Percentiles rank a stretch among this genome's conserved stretches.
phyloP scores from a whole-genome alignment of 1,284 basidiomycete species.

The Volvariella volvacea region DNA sequence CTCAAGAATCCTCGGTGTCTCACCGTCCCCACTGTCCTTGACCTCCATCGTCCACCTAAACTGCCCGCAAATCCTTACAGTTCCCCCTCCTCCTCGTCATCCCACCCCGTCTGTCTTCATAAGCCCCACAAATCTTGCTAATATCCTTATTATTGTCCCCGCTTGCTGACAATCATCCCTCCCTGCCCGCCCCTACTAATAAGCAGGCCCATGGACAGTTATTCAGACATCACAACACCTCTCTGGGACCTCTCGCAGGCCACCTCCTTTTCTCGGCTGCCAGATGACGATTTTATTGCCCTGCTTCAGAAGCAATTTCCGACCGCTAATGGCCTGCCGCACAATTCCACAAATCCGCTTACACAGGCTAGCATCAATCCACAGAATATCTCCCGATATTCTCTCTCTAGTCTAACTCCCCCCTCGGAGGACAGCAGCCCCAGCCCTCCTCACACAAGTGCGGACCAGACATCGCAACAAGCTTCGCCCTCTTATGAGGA shows the following conservation, averaged over 20 bases:
- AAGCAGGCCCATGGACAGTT: constrained; percentile 38
- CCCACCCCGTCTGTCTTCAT: no score
- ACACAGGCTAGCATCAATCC: constrained; percentile 45
- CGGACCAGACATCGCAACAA: background rate
- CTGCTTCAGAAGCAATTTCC: constrained; percentile 68
- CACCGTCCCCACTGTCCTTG: constrained; percentile 1
- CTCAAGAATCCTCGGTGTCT: background rate
- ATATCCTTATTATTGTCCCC: no score
- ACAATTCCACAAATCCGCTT: constrained; percentile 15
- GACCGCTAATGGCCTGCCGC: constrained; percentile 6
- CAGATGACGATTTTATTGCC: constrained; percentile 72
- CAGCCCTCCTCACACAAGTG: constrained; percentile 52
- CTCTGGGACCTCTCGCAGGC: constrained; percentile 67
- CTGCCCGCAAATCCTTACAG: background rate
- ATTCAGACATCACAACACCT: constrained; percentile 28
- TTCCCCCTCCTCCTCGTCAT: constrained; percentile 1
- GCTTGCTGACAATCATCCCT: no score
- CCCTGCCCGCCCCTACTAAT: no score
- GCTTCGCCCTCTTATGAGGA: background rate
- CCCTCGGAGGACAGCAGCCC: constrained; percentile 68
- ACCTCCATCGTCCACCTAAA: constrained; percentile 12
- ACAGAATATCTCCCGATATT: constrained; percentile 41
- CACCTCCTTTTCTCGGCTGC: constrained; percentile 55
- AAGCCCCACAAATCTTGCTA: no score
- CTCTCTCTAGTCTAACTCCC: constrained; percentile 37